A percentile compares a stretch with the other conserved stretches of the same genome.
Conservation (phyloP, 352 stramenopile species). For the Globisporangium lucens region DNA sequence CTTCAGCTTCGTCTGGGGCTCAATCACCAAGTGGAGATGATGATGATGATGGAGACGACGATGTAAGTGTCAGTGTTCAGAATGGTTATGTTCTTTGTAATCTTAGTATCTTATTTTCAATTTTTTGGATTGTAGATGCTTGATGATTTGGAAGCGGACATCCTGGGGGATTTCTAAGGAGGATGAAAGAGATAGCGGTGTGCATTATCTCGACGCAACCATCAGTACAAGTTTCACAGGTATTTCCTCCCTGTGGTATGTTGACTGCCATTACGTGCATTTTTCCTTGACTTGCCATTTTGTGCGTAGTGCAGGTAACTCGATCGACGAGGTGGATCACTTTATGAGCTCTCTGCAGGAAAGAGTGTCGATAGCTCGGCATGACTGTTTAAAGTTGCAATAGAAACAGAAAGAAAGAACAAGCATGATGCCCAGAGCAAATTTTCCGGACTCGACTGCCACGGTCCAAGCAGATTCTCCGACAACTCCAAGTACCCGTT, state of each 20-base stretch:
- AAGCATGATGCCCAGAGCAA: neutral
- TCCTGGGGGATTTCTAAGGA: slow-evolving; percentile 58
- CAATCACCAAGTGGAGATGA: slow-evolving; percentile 17
- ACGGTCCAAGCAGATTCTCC: neutral
- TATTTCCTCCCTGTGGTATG: neutral
- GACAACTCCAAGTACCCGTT: neutral
- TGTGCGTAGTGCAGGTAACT: neutral
- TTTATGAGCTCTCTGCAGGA: neutral
- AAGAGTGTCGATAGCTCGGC: neutral
- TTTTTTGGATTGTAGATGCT: slow-evolving; percentile 30
- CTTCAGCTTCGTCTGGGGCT: neutral
- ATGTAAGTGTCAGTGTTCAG: slow-evolving; percentile 15
- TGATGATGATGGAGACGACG: slow-evolving; percentile 36
- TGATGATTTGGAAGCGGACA: slow-evolving; percentile 75
- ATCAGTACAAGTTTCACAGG: neutral
- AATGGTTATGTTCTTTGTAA: neutral
- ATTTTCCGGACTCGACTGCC: neutral
- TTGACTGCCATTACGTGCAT: neutral
- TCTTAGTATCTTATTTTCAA: slow-evolving; percentile 4
- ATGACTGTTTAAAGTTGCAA: neutral
- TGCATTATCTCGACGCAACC: neutral
- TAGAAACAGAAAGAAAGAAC: slow-evolving; percentile 6
- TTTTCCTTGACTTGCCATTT: neutral
- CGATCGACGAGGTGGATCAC: neutral
- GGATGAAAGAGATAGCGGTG: neutral